These are phyloP conservation scores for Chalciporus piperatoides DNA, from an alignment of 1,284 basidiomycete species.

Conservation along the genomic window DNA sequence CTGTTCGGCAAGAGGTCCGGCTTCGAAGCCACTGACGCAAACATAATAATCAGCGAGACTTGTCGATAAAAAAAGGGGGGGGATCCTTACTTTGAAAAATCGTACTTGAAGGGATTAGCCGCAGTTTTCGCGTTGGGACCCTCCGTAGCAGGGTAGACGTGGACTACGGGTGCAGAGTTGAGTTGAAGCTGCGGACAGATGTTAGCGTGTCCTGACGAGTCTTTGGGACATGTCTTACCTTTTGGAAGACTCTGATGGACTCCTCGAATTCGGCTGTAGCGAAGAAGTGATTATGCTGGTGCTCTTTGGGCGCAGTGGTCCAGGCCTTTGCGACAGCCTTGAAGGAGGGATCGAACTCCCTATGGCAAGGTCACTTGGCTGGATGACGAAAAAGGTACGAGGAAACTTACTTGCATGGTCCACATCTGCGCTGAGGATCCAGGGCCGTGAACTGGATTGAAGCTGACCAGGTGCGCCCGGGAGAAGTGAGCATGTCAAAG, in stretches of 20 bases:
- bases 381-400: background rate
- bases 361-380: conserved; percentile 31
- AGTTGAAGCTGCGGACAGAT: conserved; percentile 49
- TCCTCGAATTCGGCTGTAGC: conserved; percentile 86
- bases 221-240: conserved; percentile 42
- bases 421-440: conserved; percentile 70
- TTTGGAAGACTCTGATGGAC: conserved; percentile 72
- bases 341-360: conserved; percentile 84
- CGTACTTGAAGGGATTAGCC: conserved; percentile 65
- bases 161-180: conserved; percentile 80
- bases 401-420: conserved; percentile 67
- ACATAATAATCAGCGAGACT: conserved; percentile 8
- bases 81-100: conserved; percentile 66
- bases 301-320: conserved; percentile 54
- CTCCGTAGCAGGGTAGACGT: conserved; percentile 70
- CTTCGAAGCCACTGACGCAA: conserved; percentile 72
- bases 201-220: conserved; percentile 11
- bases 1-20: conserved; percentile 72
- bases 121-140: conserved; percentile 60
- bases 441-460: conserved; percentile 85
- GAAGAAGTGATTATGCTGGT: conserved; percentile 83
- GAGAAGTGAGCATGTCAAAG: conserved; percentile 72
- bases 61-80: background rate
- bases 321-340: conserved; percentile 77
- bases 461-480: conserved; percentile 80